Percentiles rank a stretch among this genome's conserved stretches.
These are phyloP conservation scores for Trypanosomatidae sp. DNA, from an alignment of 208 protist species.

Conservation along the genomic window DNA sequence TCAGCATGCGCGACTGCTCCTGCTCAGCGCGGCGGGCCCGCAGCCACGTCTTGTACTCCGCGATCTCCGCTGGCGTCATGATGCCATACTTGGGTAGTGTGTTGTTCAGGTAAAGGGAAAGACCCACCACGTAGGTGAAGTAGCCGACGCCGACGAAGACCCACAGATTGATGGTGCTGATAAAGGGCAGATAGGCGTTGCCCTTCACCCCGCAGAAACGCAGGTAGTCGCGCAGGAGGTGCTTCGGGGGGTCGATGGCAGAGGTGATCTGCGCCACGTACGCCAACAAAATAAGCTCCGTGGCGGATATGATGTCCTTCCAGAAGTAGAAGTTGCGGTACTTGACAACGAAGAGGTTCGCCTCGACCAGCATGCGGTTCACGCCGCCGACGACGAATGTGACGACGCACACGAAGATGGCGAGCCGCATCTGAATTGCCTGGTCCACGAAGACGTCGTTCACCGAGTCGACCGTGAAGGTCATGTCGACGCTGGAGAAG, in stretches of 20 bases:
- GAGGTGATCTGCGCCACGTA: conserved; percentile 48
- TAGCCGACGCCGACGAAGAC: conserved; percentile 55
- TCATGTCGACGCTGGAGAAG: conserved; percentile 48
- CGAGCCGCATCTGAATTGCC: conserved; percentile 60
- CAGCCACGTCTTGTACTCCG: conserved; percentile 78
- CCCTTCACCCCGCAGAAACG: conserved; percentile 39
- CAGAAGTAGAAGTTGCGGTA: conserved; percentile 72
- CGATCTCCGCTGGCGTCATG: conserved; percentile 68
- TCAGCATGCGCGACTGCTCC: conserved; percentile 41
- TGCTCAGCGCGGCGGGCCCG: conserved; percentile 34
- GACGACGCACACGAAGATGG: conserved; percentile 55
- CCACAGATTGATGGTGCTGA: conserved; percentile 42
- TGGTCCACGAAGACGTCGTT: conserved; percentile 76
- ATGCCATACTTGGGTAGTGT: conserved; percentile 75
- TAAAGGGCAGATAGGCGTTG: conserved; percentile 53
- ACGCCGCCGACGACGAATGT: conserved; percentile 44
- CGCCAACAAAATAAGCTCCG: conserved; percentile 55
- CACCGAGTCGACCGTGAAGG: conserved; percentile 28
- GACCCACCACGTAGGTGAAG: conserved; percentile 47
- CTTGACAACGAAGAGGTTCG: conserved; percentile 59
- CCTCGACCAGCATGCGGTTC: conserved; percentile 59
- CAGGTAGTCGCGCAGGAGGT: conserved; percentile 61
- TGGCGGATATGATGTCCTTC: conserved; percentile 74
- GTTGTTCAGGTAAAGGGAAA: conserved; percentile 67
- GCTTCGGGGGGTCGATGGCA: conserved; percentile 28